Conservation (phyloP, 768 basidiomycete species). For the Suillus alpinus region DNA sequence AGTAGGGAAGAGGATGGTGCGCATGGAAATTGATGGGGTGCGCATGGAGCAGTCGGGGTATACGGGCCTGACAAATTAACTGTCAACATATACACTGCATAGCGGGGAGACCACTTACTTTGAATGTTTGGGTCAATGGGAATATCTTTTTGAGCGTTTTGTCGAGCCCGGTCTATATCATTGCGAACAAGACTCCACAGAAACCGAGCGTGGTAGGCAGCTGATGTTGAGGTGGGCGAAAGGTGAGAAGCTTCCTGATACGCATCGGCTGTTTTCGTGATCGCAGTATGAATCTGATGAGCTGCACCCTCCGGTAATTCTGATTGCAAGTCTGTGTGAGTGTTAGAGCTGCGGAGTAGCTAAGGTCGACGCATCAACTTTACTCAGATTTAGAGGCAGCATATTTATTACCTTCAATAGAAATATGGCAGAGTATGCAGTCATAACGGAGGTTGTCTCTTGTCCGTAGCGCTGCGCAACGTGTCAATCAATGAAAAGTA, state of each 20-base stretch:
- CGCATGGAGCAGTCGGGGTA: constrained; percentile 18
- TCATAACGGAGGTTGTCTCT: constrained; percentile 83
- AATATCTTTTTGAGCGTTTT: constrained; percentile 37
- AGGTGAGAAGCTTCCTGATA: constrained; percentile 70
- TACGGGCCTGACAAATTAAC: constrained; percentile 17
- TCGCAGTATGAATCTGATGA: constrained; percentile 62
- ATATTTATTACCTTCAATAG: constrained; percentile 59
- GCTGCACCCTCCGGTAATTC: constrained; percentile 61
- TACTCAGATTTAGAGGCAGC: not conserved
- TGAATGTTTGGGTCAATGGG: constrained; percentile 57
- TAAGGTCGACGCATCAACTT: constrained; percentile 25
- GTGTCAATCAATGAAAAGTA: constrained; percentile 9
- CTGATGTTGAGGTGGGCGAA: constrained; percentile 59
- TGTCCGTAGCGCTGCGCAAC: constrained; percentile 70
- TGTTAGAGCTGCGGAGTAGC: constrained; percentile 68
- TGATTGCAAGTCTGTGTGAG: constrained; percentile 51
- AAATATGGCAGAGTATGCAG: constrained; percentile 81
- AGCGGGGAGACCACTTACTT: constrained; percentile 32
- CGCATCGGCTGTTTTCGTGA: constrained; percentile 71
- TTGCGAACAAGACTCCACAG: constrained; percentile 64
- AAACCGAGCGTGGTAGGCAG: constrained; percentile 80
- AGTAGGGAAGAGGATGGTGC: constrained; percentile 15
- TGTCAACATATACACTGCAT: constrained; percentile 10
- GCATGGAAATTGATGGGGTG: constrained; percentile 18
- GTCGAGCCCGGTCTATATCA: constrained; percentile 56